Conservation (phyloP, 768 basidiomycete genomes). For the Russula griseocarnosa region DNA sequence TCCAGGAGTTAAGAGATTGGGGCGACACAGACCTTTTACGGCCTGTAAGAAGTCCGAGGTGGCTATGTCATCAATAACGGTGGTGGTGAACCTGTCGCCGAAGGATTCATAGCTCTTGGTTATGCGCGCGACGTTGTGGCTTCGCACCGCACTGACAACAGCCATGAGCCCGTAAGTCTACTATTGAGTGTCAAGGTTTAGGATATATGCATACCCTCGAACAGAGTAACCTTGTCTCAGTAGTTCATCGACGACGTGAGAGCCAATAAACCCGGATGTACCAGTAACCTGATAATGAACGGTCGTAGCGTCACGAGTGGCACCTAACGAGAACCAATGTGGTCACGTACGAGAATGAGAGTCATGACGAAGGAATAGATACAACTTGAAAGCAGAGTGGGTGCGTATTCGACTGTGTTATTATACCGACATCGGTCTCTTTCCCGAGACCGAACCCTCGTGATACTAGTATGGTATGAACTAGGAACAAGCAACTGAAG, state of each 20-base stretch:
- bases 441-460: too few relatives aligned
- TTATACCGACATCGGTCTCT: too few relatives aligned
- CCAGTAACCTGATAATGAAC: conserved; percentile 39
- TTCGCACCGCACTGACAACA: conserved; percentile 28
- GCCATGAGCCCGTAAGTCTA: neutral
- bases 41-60: conserved; percentile 27
- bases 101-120: conserved; percentile 23
- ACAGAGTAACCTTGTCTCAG: conserved; percentile 47
- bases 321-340: neutral
- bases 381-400: too few relatives aligned
- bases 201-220: conserved; percentile 36
- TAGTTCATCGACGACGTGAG: conserved; percentile 34
- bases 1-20: too few relatives aligned
- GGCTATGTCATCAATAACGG: conserved; percentile 28
- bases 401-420: too few relatives aligned
- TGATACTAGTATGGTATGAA: too few relatives aligned
- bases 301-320: neutral
- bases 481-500: too few relatives aligned
- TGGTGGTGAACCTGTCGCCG: conserved; percentile 26
- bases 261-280: conserved; percentile 39
- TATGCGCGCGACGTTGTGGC: conserved; percentile 24
- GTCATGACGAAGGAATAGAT: neutral
- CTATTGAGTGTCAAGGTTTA: neutral
- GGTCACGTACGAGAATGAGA: conserved; percentile 14
- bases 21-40: conserved; percentile 26